Evolutionary conservation across 2,329 filamentous ascomycete species (phyloP).

Genomic region (Chaetomiaceae sp.): DNA sequence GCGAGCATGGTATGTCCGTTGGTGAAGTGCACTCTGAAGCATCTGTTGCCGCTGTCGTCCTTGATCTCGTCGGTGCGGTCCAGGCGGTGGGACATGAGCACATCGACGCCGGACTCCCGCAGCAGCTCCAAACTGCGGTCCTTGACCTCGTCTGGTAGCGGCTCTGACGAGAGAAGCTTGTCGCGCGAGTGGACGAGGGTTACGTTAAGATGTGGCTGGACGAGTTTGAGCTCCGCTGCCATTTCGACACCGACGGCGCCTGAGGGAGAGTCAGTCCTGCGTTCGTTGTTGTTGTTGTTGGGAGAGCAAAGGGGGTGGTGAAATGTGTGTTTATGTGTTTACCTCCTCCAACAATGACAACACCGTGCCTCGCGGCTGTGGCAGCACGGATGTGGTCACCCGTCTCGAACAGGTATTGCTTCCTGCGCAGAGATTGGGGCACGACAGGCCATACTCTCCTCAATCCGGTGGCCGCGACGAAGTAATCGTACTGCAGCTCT

Average conservation of each 20-base stretch:
- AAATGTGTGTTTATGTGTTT: too few species aligned
- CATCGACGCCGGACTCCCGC: conserved; percentile 58
- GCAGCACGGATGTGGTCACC: conserved; percentile 55
- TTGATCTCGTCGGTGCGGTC: conserved; percentile 44
- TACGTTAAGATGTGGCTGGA: conserved; percentile 61
- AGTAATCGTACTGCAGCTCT: conserved; percentile 63
- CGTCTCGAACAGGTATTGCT: conserved; percentile 60
- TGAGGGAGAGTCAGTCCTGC: conserved; percentile 28
- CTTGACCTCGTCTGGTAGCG: conserved; percentile 65
- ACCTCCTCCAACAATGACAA: conserved; percentile 68
- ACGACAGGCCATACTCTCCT: conserved; percentile 68
- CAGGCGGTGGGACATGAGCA: conserved; percentile 59
- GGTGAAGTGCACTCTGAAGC: conserved; percentile 51
- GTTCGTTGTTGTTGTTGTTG: not conserved
- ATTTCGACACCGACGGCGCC: conserved; percentile 79
- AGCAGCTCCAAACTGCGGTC: conserved; percentile 56
- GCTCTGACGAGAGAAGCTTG: conserved; percentile 68
- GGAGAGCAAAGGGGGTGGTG: conserved; percentile 1
- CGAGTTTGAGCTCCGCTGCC: conserved; percentile 69
- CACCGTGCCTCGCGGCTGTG: conserved; percentile 48
- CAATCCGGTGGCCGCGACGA: conserved; percentile 68
- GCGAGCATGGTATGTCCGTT: conserved; percentile 57
- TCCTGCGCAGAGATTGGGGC: conserved; percentile 58
- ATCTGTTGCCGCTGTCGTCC: conserved; percentile 39
- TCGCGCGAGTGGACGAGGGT: conserved; percentile 69